phyloP scores from a whole-genome alignment of 2,329 filamentous ascomycete genomes.

The Microascus cirrosus region DNA sequence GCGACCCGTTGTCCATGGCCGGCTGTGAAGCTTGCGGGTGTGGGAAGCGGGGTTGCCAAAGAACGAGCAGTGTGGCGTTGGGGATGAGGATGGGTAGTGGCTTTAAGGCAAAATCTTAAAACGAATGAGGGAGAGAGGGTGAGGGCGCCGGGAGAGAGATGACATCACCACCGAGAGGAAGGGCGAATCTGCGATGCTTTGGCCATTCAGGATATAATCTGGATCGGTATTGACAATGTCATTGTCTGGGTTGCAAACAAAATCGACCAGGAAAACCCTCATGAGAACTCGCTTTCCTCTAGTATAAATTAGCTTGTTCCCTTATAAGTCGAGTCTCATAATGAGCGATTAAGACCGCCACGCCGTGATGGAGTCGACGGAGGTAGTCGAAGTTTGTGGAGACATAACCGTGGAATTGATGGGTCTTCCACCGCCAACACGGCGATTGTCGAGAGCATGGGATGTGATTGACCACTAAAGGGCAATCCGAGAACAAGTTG shows the following conservation, averaged over 20 bases:
- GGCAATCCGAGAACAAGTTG: too few relatives aligned
- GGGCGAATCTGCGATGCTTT: not conserved
- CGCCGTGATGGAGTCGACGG: not conserved
- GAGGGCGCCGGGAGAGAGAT: not conserved
- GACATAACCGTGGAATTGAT: too few relatives aligned
- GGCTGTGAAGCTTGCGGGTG: not conserved
- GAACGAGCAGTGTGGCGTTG: not conserved
- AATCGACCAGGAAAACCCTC: too few relatives aligned
- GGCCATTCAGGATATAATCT: too few relatives aligned
- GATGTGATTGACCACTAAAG: too few relatives aligned
- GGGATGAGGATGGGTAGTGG: not conserved
- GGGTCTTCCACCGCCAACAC: too few relatives aligned
- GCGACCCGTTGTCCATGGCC: not conserved
- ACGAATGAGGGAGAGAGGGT: not conserved
- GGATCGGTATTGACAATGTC: too few relatives aligned
- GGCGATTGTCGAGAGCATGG: too few relatives aligned
- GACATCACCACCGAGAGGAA: not conserved
- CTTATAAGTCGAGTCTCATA: not conserved
- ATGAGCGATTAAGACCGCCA: not conserved
- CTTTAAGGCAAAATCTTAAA: not conserved
- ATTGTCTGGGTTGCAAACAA: too few relatives aligned
- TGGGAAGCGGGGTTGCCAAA: not conserved
- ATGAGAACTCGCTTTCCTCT: too few relatives aligned
- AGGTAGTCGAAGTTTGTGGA: not conserved
- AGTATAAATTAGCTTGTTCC: too few relatives aligned